Percentiles rank a stretch among this genome's conserved stretches.
phyloP scores from a whole-genome alignment of 208 protist genomes.

The Leishmania major region DNA sequence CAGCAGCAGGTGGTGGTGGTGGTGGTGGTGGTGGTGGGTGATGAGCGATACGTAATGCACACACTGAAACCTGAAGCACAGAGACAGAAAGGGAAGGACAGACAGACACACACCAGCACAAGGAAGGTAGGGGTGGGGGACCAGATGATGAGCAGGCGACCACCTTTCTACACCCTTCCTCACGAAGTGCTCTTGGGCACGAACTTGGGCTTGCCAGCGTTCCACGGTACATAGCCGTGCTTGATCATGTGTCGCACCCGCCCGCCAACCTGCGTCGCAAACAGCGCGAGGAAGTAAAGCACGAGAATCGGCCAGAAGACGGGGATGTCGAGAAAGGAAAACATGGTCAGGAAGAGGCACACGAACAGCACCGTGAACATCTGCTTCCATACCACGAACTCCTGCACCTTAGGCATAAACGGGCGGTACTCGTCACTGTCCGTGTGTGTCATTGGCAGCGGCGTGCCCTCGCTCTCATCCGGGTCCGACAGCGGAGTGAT shows the following conservation, averaged over 20 bases:
- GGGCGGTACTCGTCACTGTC: conserved; percentile 92
- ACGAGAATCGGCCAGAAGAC: conserved; percentile 99
- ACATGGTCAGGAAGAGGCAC: conserved; percentile 92
- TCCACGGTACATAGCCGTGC: conserved; percentile 95
- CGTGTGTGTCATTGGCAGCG: conserved; percentile 71
- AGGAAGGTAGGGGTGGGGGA: too few relatives aligned
- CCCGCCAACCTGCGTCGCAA: conserved; percentile 93
- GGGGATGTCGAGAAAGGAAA: conserved; percentile 95
- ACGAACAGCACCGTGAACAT: conserved; percentile 85
- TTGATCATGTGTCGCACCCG: conserved; percentile 98
- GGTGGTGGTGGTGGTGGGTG: neutral
- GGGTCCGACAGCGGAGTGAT: conserved; percentile 95
- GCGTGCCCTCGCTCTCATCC: conserved; percentile 47
- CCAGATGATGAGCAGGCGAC: neutral
- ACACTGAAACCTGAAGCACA: neutral
- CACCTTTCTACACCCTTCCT: neutral
- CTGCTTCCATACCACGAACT: conserved; percentile 97
- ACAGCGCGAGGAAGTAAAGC: conserved; percentile 97
- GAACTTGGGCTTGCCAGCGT: conserved; percentile 80
- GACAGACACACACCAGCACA: neutral
- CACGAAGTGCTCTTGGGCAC: conserved; percentile 64
- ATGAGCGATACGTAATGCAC: neutral
- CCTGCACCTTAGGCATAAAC: conserved; percentile 95
- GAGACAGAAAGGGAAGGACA: neutral
- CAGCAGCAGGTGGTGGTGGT: too few relatives aligned